These are phyloP conservation scores for Rhododendron williamsianum DNA, from an alignment of 148 eudicot species.

Conservation along the genomic window DNA sequence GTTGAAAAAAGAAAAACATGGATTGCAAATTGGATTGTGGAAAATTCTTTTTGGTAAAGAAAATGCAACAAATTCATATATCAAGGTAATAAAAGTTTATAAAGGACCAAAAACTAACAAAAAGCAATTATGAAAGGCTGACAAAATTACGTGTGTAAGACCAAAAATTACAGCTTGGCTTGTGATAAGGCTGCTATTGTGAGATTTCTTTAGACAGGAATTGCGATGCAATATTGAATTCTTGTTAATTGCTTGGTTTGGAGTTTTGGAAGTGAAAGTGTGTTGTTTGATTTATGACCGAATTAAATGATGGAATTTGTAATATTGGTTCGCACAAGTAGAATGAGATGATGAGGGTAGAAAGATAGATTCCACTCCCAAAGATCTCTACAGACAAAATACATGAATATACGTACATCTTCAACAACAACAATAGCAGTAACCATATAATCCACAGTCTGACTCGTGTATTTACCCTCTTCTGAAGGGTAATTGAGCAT, in stretches of 20 bases:
- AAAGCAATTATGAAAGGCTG: not conserved
- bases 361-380: too few relatives aligned
- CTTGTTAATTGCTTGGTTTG: not conserved
- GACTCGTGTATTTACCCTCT: too few relatives aligned
- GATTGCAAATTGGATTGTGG: not conserved
- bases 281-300: too few relatives aligned
- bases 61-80: not conserved
- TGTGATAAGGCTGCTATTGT: not conserved
- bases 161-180: not conserved
- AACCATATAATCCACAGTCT: too few relatives aligned
- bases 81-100: not conserved
- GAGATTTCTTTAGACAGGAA: not conserved
- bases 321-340: too few relatives aligned
- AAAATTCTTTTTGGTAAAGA: not conserved
- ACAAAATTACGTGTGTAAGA: not conserved
- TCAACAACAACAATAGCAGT: too few relatives aligned
- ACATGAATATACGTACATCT: too few relatives aligned
- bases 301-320: too few relatives aligned
- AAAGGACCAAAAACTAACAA: not conserved
- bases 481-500: too few relatives aligned
- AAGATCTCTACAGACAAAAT: too few relatives aligned
- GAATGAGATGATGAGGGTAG: too few relatives aligned
- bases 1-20: not conserved
- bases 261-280: not conserved
- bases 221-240: not conserved